phyloP scores from a whole-genome alignment of 2,329 filamentous ascomycete species.

The Sphaerulina musiva region DNA sequence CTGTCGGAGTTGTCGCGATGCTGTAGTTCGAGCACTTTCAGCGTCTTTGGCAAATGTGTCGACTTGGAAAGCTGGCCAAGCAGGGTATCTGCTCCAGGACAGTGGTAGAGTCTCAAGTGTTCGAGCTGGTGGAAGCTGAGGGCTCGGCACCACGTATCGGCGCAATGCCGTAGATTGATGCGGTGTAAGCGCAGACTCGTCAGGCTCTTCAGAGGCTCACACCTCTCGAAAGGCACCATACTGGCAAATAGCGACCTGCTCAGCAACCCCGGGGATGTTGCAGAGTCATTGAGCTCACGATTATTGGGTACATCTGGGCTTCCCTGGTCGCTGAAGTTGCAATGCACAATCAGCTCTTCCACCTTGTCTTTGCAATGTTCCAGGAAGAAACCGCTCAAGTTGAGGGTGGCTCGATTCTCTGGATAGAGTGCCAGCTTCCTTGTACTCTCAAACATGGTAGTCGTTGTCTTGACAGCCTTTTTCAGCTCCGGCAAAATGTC shows the following conservation, averaged over 20 bases:
- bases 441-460: slow-evolving; percentile 38
- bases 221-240: slow-evolving; percentile 43
- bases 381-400: slow-evolving; percentile 40
- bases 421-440: slow-evolving; percentile 44
- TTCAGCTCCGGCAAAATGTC: slow-evolving; percentile 39
- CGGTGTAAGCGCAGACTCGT: slow-evolving; percentile 42
- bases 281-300: slow-evolving; percentile 44
- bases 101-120: slow-evolving; percentile 40
- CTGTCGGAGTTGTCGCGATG: slow-evolving; percentile 45
- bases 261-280: slow-evolving; percentile 43
- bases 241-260: slow-evolving; percentile 43
- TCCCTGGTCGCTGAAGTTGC: slow-evolving; percentile 38
- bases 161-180: slow-evolving; percentile 43
- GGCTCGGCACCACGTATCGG: slow-evolving; percentile 44
- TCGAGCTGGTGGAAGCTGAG: slow-evolving; percentile 42
- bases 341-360: slow-evolving; percentile 44
- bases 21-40: slow-evolving; percentile 43
- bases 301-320: slow-evolving; percentile 16
- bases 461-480: slow-evolving; percentile 36
- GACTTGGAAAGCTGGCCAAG: slow-evolving; percentile 45
- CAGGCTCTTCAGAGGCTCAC: slow-evolving; percentile 39
- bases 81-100: slow-evolving; percentile 42
- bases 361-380: slow-evolving; percentile 37
- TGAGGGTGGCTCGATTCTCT: slow-evolving; percentile 40
- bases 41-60: slow-evolving; percentile 38